Conservation (phyloP, 768 basidiomycete species). For the Mycena crocata region DNA sequence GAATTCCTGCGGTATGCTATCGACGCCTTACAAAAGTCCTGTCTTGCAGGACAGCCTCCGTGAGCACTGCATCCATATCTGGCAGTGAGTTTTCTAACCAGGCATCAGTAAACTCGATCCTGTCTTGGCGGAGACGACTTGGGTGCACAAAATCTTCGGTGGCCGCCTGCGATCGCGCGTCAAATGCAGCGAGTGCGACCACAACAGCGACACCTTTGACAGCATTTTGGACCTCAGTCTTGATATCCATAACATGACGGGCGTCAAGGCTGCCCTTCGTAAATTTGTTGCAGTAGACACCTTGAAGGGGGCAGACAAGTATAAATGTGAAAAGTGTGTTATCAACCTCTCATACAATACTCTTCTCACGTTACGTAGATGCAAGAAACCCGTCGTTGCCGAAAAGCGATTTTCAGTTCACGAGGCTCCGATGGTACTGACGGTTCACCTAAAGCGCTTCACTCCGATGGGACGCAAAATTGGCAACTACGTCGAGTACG, state of each 20-base stretch:
- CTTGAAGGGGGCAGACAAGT: constrained; percentile 92
- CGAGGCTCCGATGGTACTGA: constrained; percentile 88
- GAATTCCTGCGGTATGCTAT: constrained; percentile 96
- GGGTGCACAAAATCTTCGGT: constrained; percentile 95
- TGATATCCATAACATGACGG: constrained; percentile 77
- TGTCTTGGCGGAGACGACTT: constrained; percentile 85
- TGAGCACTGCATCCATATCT: constrained; percentile 50
- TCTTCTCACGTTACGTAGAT: constrained; percentile 59
- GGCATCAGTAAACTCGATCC: constrained; percentile 72
- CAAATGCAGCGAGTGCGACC: constrained; percentile 80
- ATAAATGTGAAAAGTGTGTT: constrained; percentile 97
- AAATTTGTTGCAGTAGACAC: constrained; percentile 87
- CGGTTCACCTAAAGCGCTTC: constrained; percentile 96
- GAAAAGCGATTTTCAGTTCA: constrained; percentile 92
- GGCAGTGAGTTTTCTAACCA: constrained; percentile 3
- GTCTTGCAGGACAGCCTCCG: constrained; percentile 78
- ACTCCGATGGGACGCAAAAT: constrained; percentile 92
- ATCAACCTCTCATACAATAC: background rate
- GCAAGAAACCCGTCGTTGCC: constrained; percentile 91
- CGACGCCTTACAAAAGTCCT: constrained; percentile 90
- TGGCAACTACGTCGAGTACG: constrained; percentile 80
- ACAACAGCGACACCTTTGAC: constrained; percentile 97
- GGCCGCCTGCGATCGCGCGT: constrained; percentile 93
- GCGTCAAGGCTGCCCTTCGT: constrained; percentile 77
- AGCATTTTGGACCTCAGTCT: constrained; percentile 93